Evolutionary conservation across 1,139 yeast species (phyloP).

Genomic region (Diutina neorugosa): DNA sequence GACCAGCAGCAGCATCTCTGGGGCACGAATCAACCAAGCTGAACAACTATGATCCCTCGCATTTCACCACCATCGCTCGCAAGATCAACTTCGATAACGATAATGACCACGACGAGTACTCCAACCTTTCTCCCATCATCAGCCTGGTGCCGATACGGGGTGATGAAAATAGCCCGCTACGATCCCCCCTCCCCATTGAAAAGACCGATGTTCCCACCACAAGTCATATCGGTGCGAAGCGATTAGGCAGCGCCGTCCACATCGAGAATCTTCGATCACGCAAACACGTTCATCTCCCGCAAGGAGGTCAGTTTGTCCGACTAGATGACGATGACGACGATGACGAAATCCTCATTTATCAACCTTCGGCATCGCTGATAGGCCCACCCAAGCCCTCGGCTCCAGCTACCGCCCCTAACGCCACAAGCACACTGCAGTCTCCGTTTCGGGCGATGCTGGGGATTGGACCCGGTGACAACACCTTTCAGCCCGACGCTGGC

Average conservation of each 20-base stretch:
- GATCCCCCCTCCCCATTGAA: not conserved
- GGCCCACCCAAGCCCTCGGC: not conserved
- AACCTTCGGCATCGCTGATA: not conserved
- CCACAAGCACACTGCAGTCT: not conserved
- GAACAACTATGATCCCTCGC: not conserved
- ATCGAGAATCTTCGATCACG: not conserved
- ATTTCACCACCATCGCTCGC: constrained; percentile 3
- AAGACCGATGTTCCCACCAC: not conserved
- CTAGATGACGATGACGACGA: not conserved
- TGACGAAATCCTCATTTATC: not conserved
- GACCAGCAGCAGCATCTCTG: constrained; percentile 1
- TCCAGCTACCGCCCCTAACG: not conserved
- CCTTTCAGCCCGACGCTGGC: not conserved
- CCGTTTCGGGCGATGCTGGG: not conserved
- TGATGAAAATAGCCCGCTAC: not conserved
- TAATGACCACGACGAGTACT: not conserved
- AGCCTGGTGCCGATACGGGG: not conserved
- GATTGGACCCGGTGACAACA: not conserved
- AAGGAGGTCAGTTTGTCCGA: not conserved
- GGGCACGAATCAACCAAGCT: not conserved
- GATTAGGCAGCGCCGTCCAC: not conserved
- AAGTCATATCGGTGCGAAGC: not conserved
- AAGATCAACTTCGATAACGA: constrained; percentile 1
- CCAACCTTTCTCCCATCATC: not conserved
- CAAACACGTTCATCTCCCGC: not conserved